Conservation (phyloP, 2,329 filamentous ascomycete species). For the Purpureocillium lavendulum region DNA sequence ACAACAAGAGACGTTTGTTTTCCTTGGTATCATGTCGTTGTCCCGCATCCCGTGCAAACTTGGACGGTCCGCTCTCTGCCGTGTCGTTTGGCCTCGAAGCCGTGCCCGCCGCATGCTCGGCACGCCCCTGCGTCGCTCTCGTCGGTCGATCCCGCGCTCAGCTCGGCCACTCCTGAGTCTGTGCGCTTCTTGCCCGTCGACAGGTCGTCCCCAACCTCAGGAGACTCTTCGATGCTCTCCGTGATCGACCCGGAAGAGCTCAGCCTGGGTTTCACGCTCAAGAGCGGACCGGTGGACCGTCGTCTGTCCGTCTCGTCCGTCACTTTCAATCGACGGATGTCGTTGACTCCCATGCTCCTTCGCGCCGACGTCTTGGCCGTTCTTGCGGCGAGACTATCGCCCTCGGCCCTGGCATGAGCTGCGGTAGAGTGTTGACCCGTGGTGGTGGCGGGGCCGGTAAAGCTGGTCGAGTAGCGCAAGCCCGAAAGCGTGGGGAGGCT, state of each 20-base stretch:
- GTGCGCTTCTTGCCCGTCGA: slow-evolving; percentile 19
- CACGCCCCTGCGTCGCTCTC: slow-evolving; percentile 6
- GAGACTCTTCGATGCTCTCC: slow-evolving; percentile 10
- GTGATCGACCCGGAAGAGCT: slow-evolving; percentile 12
- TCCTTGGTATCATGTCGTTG: background rate
- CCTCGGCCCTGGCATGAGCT: slow-evolving; percentile 26
- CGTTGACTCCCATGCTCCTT: slow-evolving; percentile 20
- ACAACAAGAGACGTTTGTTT: background rate
- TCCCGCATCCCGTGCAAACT: slow-evolving; percentile 7
- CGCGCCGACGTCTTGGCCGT: slow-evolving; percentile 18
- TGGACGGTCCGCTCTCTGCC: slow-evolving; percentile 5
- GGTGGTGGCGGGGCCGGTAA: slow-evolving; percentile 10
- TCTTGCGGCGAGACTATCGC: slow-evolving; percentile 21
- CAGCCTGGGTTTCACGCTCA: slow-evolving; percentile 11
- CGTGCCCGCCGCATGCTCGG: slow-evolving; percentile 5
- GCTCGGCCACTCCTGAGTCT: slow-evolving; percentile 23
- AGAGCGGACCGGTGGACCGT: slow-evolving; percentile 17
- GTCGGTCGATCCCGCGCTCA: slow-evolving; percentile 18
- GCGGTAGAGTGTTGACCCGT: background rate
- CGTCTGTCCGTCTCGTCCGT: slow-evolving; percentile 18
- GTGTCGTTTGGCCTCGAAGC: slow-evolving; percentile 3
- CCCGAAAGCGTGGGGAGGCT: slow-evolving; percentile 28
- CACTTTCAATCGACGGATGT: slow-evolving; percentile 16
- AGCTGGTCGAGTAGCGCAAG: slow-evolving; percentile 19
- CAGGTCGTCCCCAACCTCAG: slow-evolving; percentile 4